Evolutionary conservation across 2,329 filamentous ascomycete species (phyloP), one percentile per base, ranked within the genome.

Genomic region (Colletotrichum neosansevieriae): DNA sequence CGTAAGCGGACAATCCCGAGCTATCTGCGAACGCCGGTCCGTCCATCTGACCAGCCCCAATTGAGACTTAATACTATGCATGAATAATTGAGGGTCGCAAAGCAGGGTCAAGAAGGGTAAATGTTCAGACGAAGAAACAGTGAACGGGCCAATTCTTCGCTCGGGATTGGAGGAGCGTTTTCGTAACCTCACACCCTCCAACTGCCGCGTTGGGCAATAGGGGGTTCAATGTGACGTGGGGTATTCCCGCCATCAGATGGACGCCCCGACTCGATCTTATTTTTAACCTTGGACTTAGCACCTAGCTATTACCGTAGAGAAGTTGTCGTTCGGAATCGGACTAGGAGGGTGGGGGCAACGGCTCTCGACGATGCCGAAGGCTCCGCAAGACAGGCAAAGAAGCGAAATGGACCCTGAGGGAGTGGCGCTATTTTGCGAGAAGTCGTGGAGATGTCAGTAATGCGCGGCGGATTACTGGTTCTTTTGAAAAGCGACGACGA

Each of bases 1-100:
- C 34, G 47, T 53, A 32, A 58, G 60, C 45, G 19, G 24, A 11
- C 51, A 47, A 64, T 64, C 45, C 60, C 60, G 64, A 67, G 51
- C 9, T 34, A 38, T 63, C 45, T 58, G 64, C 60, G 60, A 67
- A 67, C 34, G n/a, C 38, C 64, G 64, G 21, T 12, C 11, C 21
- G 9, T 3, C 21, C 58, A 53, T 58, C 29, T 44, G 10, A 19
- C 17, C 2, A 17, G n/a, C 51, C 2, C 21, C 6, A 3, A 17
- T 36, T 13, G 10, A 32, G 17, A 12, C 32, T 58, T 21, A 38
- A 24, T 50, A 17, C 24, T 19, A 36, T 34, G 60, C 51, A 54
- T 64, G 64, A 63, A 58, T 63, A 67, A 63, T 45, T 32, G 36
- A 12, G 6, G 19, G 12, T 40, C 50, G 10, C 11, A 29, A 32